Conservation (phyloP, 2,329 filamentous ascomycete genomes). For the Aspergillus calidoustus region DNA sequence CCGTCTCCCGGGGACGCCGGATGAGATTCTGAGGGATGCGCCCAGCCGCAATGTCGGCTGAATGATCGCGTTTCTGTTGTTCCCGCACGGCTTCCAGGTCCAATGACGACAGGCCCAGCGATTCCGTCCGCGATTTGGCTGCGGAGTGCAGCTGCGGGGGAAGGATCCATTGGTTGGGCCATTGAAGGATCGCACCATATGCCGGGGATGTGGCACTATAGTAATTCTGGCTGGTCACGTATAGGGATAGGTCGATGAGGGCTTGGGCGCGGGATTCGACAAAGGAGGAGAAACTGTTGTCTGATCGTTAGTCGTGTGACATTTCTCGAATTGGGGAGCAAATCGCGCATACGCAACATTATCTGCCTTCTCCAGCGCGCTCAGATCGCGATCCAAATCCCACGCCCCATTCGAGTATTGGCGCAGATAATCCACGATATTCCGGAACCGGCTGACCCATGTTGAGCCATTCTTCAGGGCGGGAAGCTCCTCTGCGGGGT, state of each 20-base stretch:
- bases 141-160: slow-evolving; percentile 73
- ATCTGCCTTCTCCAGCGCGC: slow-evolving; percentile 51
- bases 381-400: slow-evolving; percentile 53
- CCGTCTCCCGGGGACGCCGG: slow-evolving; percentile 60
- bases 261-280: slow-evolving; percentile 74
- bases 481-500: slow-evolving; percentile 57
- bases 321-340: background rate
- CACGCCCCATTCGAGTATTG: slow-evolving; percentile 53
- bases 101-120: slow-evolving; percentile 70
- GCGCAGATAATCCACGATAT: slow-evolving; percentile 58
- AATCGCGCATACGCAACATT: slow-evolving; percentile 51
- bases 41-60: slow-evolving; percentile 43
- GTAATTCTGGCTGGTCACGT: slow-evolving; percentile 90
- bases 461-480: slow-evolving; percentile 59
- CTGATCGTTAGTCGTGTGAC: slow-evolving; percentile 17
- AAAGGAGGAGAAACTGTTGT: slow-evolving; percentile 62
- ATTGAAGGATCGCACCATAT: slow-evolving; percentile 78
- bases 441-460: slow-evolving; percentile 59
- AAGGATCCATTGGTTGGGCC: slow-evolving; percentile 86
- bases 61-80: slow-evolving; percentile 43
- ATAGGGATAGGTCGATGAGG: slow-evolving; percentile 84
- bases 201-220: slow-evolving; percentile 74
- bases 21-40: slow-evolving; percentile 56
- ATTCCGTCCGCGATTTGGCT: slow-evolving; percentile 71
- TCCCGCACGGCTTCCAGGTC: slow-evolving; percentile 61